These are phyloP conservation scores for Metschnikowia rubicola DNA, from an alignment of 805 yeast genomes.

Conservation along the genomic window DNA sequence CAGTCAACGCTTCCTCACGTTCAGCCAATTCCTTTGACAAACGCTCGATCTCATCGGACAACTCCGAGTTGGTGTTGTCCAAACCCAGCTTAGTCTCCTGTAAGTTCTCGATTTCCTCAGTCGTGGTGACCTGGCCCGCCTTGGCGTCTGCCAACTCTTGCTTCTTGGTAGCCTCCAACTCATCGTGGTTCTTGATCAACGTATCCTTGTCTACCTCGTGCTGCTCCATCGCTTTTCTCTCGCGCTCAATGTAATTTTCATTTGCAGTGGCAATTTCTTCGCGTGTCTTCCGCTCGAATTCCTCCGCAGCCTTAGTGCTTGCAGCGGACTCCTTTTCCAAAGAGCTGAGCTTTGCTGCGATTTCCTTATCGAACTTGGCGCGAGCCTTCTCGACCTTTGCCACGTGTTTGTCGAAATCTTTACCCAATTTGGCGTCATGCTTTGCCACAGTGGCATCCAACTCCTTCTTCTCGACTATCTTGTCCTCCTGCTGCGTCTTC, in stretches of 20 bases:
- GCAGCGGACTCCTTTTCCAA: constrained; percentile 22
- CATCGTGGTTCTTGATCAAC: constrained; percentile 40
- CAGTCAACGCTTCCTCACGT: constrained; percentile 31
- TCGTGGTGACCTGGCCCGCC: constrained; percentile 39
- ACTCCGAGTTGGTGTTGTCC: constrained; percentile 37
- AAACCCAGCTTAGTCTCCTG: constrained; percentile 41
- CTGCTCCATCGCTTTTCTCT: constrained; percentile 42
- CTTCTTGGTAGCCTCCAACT: constrained; percentile 42
- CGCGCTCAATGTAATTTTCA: constrained; percentile 44
- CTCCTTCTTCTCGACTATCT: constrained; percentile 37
- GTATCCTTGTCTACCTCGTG: constrained; percentile 45
- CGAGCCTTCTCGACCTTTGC: constrained; percentile 37
- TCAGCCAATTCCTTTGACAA: constrained; percentile 42
- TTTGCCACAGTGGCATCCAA: constrained; percentile 33
- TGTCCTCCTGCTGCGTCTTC: constrained; percentile 42
- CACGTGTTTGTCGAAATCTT: constrained; percentile 35
- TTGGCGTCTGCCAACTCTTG: constrained; percentile 43
- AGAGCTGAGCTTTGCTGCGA: constrained; percentile 28
- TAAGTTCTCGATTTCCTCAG: constrained; percentile 43
- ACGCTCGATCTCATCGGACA: constrained; percentile 38
- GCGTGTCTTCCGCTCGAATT: constrained; percentile 40
- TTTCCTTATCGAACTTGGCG: constrained; percentile 40
- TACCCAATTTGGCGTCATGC: constrained; percentile 35
- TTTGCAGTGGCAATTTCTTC: constrained; percentile 44
- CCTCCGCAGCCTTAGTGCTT: constrained; percentile 29